A percentile compares a stretch with the other conserved stretches of the same genome.
These are phyloP conservation scores for Hawksworthiomyces lignivorus DNA, from an alignment of 2,329 filamentous ascomycete genomes.

Conservation along the genomic window DNA sequence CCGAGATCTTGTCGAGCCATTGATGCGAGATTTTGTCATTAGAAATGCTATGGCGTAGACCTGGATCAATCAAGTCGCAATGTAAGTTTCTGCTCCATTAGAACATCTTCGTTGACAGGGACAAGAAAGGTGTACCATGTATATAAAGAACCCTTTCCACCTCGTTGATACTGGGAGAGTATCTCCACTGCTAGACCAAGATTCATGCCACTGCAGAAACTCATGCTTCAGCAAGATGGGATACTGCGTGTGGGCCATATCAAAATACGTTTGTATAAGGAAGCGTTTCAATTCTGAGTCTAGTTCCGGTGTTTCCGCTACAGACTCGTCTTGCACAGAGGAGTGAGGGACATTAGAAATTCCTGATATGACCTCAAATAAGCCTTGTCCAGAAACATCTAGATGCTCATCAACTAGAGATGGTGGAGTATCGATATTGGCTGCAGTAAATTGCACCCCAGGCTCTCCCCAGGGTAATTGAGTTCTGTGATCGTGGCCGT, in stretches of 20 bases:
- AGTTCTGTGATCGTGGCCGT: too few relatives aligned
- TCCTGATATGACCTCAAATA: too few relatives aligned
- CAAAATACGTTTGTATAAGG: slow-evolving; percentile 19
- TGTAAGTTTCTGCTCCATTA: too few relatives aligned
- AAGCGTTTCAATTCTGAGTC: slow-evolving; percentile 14
- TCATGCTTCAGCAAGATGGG: slow-evolving; percentile 12
- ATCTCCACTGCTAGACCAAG: not conserved
- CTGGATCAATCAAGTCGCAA: slow-evolving; percentile 4
- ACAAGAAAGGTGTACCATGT: slow-evolving; percentile 17
- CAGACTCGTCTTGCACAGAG: too few relatives aligned
- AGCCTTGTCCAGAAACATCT: too few relatives aligned
- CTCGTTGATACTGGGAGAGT: not conserved
- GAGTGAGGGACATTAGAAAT: too few relatives aligned
- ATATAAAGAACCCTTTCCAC: slow-evolving; percentile 22
- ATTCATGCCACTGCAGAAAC: slow-evolving; percentile 14
- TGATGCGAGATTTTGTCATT: slow-evolving; percentile 13
- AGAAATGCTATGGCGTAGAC: slow-evolving; percentile 14
- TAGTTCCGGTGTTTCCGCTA: not conserved
- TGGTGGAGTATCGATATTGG: too few relatives aligned
- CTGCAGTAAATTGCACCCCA: too few relatives aligned
- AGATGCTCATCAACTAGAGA: too few relatives aligned
- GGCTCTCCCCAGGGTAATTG: too few relatives aligned
- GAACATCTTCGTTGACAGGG: too few relatives aligned
- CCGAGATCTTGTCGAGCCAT: slow-evolving; percentile 3
- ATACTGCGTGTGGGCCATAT: slow-evolving; percentile 20